Base-by-base conservation (phyloP, 495 filamentous ascomycete species). In the Hyaloscypha bicolor region DNA sequence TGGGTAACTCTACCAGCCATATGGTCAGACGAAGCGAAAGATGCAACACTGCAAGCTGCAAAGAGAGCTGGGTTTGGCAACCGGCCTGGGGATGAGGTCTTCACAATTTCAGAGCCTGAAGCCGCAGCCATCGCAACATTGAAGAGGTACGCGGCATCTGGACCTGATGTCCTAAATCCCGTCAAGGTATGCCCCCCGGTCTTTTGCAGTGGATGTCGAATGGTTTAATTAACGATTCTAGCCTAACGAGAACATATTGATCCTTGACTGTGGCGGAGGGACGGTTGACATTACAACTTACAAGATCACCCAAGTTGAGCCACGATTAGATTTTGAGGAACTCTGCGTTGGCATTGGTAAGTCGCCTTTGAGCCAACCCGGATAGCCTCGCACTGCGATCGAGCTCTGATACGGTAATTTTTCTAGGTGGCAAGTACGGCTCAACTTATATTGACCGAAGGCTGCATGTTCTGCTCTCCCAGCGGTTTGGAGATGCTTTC, bases 1-100 rank as follows among this genome's bases (percentile, higher is more conserved):
- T 73, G 76, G 65, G 65, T 79, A 21, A 78, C 77, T 9, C 63
- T 77, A 3, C 77, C 76, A 12, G 77, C 76, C 1, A 76, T 77
- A 14, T 79, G 76, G 77, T 69, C 70, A 6, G 74, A 79, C 42
- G 62, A 72, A 14, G 77, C 77, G 9, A 71, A 79, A 33, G 63
- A 63, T 30, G 68, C 66, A 8, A 79, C 73, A 1, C 48, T 56
- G 8, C n/a, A 68, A 25, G 77, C 76, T 4, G 77, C 77, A 2
- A 72, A 61, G 52, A 60, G 56, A 3, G 76, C 76, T 12, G 77
- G 77, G 0, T 79, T 79, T 58, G 69, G 64, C 8, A 64, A 57
- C 12, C 61, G 74, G 25, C 45, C 66, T 9, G 66, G 59, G 25
- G 74, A 77, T 55, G 55, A 65, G 16, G 19, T 65, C 14, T 58